Conservation (phyloP, 2,329 filamentous ascomycete species). For the Cryphonectria radicalis region DNA sequence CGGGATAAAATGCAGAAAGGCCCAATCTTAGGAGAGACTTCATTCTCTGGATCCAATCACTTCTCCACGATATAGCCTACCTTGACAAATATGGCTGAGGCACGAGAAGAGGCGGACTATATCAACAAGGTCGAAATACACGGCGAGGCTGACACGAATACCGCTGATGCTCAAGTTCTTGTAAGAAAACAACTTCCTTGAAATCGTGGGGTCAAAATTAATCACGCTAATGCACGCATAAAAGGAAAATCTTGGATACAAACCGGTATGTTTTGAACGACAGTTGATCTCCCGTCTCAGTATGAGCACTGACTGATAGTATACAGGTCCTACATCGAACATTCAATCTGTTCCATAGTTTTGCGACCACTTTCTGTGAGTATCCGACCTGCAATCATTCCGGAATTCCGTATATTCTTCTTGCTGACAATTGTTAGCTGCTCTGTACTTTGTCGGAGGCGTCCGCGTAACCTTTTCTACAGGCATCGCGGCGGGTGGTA, state of each 20-base stretch:
- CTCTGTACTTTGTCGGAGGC: constrained; percentile 64
- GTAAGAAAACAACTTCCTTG: background rate
- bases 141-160: background rate
- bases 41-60: background rate
- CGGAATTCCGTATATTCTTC: background rate
- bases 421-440: constrained; percentile 46
- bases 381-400: background rate
- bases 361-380: constrained; percentile 62
- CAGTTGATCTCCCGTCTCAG: constrained; percentile 24
- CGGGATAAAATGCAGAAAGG: background rate
- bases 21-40: background rate
- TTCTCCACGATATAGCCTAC: background rate
- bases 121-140: background rate
- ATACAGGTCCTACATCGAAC: constrained; percentile 58
- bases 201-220: too few relatives aligned
- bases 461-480: constrained; percentile 66
- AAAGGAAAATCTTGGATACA: constrained; percentile 56
- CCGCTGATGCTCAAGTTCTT: background rate
- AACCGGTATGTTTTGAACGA: constrained; percentile 46
- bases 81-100: background rate
- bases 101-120: background rate
- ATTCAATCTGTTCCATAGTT: constrained; percentile 62
- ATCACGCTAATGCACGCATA: too few relatives aligned
- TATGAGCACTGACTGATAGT: background rate
- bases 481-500: constrained; percentile 63